Base-by-base conservation (phyloP, 768 basidiomycete genomes). In the Auriscalpium vulgare region DNA sequence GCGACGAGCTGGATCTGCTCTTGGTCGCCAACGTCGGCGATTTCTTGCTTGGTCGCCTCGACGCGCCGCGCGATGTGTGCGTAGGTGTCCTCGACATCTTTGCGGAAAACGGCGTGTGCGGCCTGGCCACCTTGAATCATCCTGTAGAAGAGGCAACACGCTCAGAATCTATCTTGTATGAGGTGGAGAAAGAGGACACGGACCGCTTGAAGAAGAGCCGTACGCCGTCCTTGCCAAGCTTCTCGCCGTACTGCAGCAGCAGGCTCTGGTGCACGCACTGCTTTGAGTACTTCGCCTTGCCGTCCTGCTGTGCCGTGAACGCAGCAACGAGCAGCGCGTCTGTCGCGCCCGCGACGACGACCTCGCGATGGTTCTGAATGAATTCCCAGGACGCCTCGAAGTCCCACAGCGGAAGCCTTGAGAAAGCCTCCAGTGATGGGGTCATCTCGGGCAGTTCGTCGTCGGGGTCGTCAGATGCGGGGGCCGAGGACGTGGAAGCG, bases 1-100 rank as follows among this genome's bases (percentile, higher is more conserved):
- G 94, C 83, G 5, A 97, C 89, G 37, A 99, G 88, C 67, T 98
- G 97, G 68, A 99, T 98, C 66, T 92, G 89, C 68, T 97, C 94
- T 37, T 78, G 70, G 21, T 81, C 78, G 0, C 68, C 66, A 1
- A 69, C 70, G n/a, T 71, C 71, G 13, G 70, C 74, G 57, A 78
- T 77, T 59, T 92, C 90, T 11, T 71, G 72, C 51, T 80, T 75
- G 53, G 85, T 78, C 45, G 80, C 73, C 56, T 74, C 72, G 34
- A 89, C 91, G n/a, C 95, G 92, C 14, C 74, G 73, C 54, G 81
- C 78, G 55, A 99, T 81, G 62, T 95, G 90, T 2, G 72, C 68
- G 71, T 95, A 95, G 2, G 95, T 98, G 51, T 81, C 83, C 61
- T 89, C 83, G 59, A 97, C 84, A 66, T 99, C 97, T 55, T 95